Evolutionary conservation across 495 filamentous ascomycete species (phyloP).

Genomic region (Lasiosphaeria hispida): DNA sequence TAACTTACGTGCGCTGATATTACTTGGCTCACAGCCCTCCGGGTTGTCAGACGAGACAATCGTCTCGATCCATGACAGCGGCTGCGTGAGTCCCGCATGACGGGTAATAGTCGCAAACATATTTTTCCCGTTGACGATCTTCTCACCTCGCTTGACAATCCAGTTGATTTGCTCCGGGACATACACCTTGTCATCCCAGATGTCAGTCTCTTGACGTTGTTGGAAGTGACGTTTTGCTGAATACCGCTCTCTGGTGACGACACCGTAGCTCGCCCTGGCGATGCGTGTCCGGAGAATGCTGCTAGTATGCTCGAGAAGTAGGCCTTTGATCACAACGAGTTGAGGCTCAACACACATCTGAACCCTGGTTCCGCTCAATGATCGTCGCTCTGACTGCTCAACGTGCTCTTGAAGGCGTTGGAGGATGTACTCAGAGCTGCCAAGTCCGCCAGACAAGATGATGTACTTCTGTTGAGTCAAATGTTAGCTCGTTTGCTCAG

Average conservation of each 20-base stretch:
- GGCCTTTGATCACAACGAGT: constrained; percentile 9
- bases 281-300: constrained; percentile 10
- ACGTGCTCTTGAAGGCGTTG: constrained; percentile 2
- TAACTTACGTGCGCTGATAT: background rate
- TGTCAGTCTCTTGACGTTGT: background rate
- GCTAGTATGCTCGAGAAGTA: constrained; percentile 4
- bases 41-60: constrained; percentile 9
- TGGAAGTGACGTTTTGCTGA: constrained; percentile 1
- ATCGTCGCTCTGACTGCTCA: background rate
- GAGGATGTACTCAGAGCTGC: constrained; percentile 1
- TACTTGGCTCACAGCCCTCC: background rate
- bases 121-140: background rate
- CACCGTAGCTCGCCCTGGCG: constrained; percentile 10
- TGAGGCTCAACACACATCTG: constrained; percentile 8
- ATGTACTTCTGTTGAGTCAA: background rate
- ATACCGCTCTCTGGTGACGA: constrained; percentile 1
- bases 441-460: constrained; percentile 6
- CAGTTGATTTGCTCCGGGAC: constrained; percentile 2
- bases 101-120: background rate
- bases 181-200: constrained; percentile 1
- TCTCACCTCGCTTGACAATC: constrained; percentile 2
- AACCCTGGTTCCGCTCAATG: background rate
- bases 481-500: background rate
- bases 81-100: background rate
- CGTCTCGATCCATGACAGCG: constrained; percentile 1